phyloP scores from a whole-genome alignment of 2,329 filamentous ascomycete genomes.

The Xylaria multiplex region DNA sequence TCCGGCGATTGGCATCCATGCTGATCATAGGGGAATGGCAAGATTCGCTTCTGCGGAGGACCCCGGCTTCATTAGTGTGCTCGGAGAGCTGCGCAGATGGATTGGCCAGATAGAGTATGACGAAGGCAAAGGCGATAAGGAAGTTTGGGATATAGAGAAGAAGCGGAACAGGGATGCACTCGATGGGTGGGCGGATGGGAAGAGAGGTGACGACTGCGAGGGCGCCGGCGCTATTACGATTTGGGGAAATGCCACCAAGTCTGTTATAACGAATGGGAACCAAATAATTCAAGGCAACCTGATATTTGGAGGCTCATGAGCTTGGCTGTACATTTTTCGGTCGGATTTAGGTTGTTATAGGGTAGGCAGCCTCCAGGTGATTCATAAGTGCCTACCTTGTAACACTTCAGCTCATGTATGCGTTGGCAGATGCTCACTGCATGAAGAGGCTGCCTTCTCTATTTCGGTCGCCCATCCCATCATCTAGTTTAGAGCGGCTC shows the following conservation, averaged over 20 bases:
- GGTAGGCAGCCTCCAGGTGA: background rate
- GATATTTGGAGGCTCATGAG: slow-evolving; percentile 23
- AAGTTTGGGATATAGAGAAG: background rate
- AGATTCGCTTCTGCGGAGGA: slow-evolving; percentile 18
- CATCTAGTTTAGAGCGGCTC: too few relatives aligned
- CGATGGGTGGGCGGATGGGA: background rate
- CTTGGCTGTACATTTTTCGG: background rate
- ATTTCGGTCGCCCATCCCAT: too few relatives aligned
- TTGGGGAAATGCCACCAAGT: slow-evolving; percentile 23
- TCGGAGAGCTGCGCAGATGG: slow-evolving; percentile 24
- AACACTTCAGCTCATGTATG: slow-evolving; percentile 13
- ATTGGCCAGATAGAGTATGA: too few relatives aligned
- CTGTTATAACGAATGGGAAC: slow-evolving; percentile 23
- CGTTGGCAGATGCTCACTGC: background rate
- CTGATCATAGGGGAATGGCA: slow-evolving; percentile 15
- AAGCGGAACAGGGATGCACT: background rate
- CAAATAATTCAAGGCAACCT: slow-evolving; percentile 28
- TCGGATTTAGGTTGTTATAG: background rate
- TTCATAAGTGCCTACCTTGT: background rate
- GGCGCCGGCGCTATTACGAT: slow-evolving; percentile 16
- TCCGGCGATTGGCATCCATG: slow-evolving; percentile 20
- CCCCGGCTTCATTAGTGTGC: slow-evolving; percentile 17
- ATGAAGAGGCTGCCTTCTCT: too few relatives aligned
- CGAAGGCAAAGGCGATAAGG: too few relatives aligned
- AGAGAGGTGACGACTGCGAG: background rate